Evolutionary conservation across 257 asterid species (phyloP), one percentile per base, ranked within the genome.

Genomic region (Solanum chmielewskii): DNA sequence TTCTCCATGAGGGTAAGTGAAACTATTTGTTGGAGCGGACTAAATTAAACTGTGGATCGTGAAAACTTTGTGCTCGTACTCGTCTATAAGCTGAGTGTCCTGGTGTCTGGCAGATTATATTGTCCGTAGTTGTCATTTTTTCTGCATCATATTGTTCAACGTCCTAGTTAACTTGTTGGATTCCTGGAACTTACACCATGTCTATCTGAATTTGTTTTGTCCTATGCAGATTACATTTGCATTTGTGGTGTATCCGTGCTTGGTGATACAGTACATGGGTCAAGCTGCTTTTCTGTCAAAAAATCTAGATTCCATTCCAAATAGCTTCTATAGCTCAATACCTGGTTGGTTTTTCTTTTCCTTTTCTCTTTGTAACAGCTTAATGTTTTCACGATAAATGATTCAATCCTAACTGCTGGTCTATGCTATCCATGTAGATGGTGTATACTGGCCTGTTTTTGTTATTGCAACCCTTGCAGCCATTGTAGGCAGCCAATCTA

Each of bases 221-320:
- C 89, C 88, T 5, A 20, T 37, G 68, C 97, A 96, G 99, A 88
- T 97, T 87, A 98, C 98, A 83, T 97, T 95, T 92, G 88, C 93
- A 62, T 89, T 89, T 85, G 90, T 90, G 56, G 96, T 97, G 77
- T 97, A 97, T 90, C 99, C 99, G 42, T 94, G 98, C 89, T 93
- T 97, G 91, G 98, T 94, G 45, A 85, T 97, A 90, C 98, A 95
- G 89, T 97, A 97, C 91, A 94, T 95, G 98, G 99, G 99, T 75
- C 99, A 97, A 90, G 99, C 99, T 87, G 98, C 99, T 83, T 97
- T 88, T 91, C 96, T 97, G 42, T 93, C 99, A 2, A 94, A 93
- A 92, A 91, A 96, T 86, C 87, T 93, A 42, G 8, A 87, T 44
- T 92, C 94, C 15, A 89, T 94, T 81, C 92, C 92, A 41, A 89